Conservation (phyloP, 805 yeast genomes). For the Hanseniaspora vineae region DNA sequence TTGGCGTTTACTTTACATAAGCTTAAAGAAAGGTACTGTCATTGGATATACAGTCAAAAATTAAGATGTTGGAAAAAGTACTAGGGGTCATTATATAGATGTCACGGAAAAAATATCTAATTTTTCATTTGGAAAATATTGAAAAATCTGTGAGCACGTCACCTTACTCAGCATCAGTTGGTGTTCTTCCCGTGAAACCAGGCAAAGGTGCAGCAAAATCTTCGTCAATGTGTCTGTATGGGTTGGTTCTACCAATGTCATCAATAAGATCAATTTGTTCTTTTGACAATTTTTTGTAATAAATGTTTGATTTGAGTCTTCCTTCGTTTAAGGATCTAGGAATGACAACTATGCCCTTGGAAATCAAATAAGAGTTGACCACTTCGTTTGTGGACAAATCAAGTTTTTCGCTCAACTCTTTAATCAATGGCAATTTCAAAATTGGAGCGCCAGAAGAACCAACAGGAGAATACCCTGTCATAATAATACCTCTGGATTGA, state of each 20-base stretch:
- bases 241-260: slow-evolving; percentile 19
- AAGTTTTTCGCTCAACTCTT: slow-evolving; percentile 45
- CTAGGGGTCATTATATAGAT: no score
- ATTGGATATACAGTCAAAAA: no score
- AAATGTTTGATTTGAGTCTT: slow-evolving; percentile 36
- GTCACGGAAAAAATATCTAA: no score
- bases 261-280: slow-evolving; percentile 31
- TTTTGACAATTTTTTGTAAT: slow-evolving; percentile 25
- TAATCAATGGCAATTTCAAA: slow-evolving; percentile 35
- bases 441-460: slow-evolving; percentile 59
- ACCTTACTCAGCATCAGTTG: not conserved
- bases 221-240: slow-evolving; percentile 23
- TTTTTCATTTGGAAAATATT: no score
- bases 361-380: slow-evolving; percentile 48
- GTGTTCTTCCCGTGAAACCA: slow-evolving; percentile 15
- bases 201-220: slow-evolving; percentile 17
- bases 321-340: slow-evolving; percentile 63
- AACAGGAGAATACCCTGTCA: slow-evolving; percentile 49
- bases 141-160: no score
- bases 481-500: slow-evolving; percentile 36
- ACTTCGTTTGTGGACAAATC: slow-evolving; percentile 41
- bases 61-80: no score
- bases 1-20: not conserved
- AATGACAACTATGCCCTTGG: slow-evolving; percentile 45
- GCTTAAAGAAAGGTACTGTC: no score